Conservation (phyloP, 208 protist species). For the Trypanosomatidae sp. region DNA sequence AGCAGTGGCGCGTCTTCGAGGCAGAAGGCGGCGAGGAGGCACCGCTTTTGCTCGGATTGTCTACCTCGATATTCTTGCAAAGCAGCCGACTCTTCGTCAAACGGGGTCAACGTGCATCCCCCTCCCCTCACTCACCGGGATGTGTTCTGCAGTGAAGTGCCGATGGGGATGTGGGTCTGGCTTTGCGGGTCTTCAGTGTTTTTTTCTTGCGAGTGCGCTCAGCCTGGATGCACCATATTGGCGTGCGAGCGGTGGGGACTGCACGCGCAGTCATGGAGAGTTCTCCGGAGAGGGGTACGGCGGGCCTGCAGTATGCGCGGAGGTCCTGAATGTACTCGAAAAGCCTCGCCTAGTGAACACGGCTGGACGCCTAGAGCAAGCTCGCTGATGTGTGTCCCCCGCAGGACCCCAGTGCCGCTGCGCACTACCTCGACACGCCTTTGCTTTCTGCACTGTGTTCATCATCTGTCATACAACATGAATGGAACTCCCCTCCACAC, state of each 20-base stretch:
- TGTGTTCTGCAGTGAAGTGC: not conserved
- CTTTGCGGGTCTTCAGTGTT: not conserved
- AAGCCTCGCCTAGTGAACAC: not conserved
- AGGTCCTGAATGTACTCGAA: not conserved
- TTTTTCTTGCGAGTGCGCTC: not conserved
- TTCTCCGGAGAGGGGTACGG: not conserved
- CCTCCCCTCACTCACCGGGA: not conserved
- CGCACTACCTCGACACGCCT: not conserved
- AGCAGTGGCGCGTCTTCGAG: not conserved
- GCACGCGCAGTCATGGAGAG: not conserved
- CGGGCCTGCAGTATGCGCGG: not conserved
- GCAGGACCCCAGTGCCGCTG: not conserved
- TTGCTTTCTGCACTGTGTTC: not conserved
- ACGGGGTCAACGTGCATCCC: not conserved
- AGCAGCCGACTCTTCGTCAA: not conserved
- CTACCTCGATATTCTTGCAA: not conserved
- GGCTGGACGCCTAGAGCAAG: not conserved
- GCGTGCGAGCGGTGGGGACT: not conserved
- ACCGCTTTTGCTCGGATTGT: not conserved
- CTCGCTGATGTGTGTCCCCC: not conserved
- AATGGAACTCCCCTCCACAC: not conserved
- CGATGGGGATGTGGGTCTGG: not conserved
- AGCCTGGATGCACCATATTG: not conserved
- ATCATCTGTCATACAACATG: not conserved
- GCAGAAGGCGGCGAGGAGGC: not conserved